A percentile compares a stretch with the other conserved stretches of the same genome.
phyloP scores from a whole-genome alignment of 257 asterid species.

The Handroanthus guayacan region DNA sequence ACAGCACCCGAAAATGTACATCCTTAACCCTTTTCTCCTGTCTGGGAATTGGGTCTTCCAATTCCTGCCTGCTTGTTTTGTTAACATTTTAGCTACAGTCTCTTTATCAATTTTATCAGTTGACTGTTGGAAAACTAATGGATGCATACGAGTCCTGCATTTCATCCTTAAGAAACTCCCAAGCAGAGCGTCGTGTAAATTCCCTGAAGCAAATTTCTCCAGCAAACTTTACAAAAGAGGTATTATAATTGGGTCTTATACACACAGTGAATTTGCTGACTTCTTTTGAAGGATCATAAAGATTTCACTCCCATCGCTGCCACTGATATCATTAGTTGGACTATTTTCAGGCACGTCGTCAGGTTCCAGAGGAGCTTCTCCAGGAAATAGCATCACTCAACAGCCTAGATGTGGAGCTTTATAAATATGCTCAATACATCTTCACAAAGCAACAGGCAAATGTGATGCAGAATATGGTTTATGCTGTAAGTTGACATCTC shows the following conservation, averaged over 20 bases:
- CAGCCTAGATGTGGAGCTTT: slow-evolving; percentile 75
- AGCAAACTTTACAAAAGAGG: slow-evolving; percentile 92
- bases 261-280: background rate
- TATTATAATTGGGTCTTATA: slow-evolving; percentile 33
- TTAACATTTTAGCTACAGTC: slow-evolving; percentile 26
- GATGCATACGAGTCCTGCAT: slow-evolving; percentile 72
- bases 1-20: slow-evolving; percentile 56
- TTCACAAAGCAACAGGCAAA: slow-evolving; percentile 64
- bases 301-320: slow-evolving; percentile 7
- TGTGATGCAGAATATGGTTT: slow-evolving; percentile 43
- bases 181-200: slow-evolving; percentile 63
- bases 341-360: slow-evolving; percentile 70
- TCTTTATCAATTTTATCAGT: slow-evolving; percentile 50
- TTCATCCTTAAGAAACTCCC: slow-evolving; percentile 58
- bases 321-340: slow-evolving; percentile 24
- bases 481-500: slow-evolving; percentile 58
- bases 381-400: slow-evolving; percentile 73
- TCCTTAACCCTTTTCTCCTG: slow-evolving; percentile 6
- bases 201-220: slow-evolving; percentile 78
- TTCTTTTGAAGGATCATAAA: background rate
- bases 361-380: slow-evolving; percentile 59
- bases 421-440: slow-evolving; percentile 69
- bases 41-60: slow-evolving; percentile 20
- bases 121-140: slow-evolving; percentile 76
- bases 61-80: slow-evolving; percentile 20